Evolutionary conservation across 225 moss, liverwort and hornwort genomes (phyloP).

Genomic region (Sphagnum tenellum): DNA sequence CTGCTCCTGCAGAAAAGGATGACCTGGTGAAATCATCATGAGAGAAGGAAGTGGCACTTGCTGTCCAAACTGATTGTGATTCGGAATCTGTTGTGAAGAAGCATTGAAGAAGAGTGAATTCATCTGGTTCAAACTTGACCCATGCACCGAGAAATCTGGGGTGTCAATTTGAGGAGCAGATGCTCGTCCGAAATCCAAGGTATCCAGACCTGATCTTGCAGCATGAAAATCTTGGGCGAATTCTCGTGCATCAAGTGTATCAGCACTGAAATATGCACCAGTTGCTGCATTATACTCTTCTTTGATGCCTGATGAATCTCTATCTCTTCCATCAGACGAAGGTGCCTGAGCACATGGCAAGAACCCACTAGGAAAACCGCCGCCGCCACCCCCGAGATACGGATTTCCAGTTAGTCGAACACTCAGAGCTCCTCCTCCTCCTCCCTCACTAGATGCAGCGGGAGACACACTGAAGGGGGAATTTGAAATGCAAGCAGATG

Average conservation of each 20-base stretch:
- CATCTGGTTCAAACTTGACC: conserved; percentile 45
- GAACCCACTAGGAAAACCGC: conserved; percentile 60
- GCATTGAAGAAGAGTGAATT: conserved; percentile 74
- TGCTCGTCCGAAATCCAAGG: neutral
- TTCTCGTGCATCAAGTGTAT: conserved; percentile 69
- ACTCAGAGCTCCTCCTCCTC: conserved; percentile 30
- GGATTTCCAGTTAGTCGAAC: conserved; percentile 62
- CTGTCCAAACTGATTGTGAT: conserved; percentile 50
- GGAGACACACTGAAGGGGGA: conserved; percentile 61
- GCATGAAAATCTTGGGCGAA: conserved; percentile 34
- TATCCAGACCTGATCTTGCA: conserved; percentile 22
- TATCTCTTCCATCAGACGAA: conserved; percentile 45
- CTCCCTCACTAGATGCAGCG: conserved; percentile 90
- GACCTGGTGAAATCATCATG: conserved; percentile 75
- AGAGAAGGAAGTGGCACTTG: conserved; percentile 65
- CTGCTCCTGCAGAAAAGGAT: conserved; percentile 86
- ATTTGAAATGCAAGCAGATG: conserved; percentile 51
- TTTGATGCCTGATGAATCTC: conserved; percentile 40
- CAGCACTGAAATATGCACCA: conserved; percentile 75
- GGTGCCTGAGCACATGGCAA: conserved; percentile 34
- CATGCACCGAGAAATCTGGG: conserved; percentile 25
- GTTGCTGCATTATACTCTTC: conserved; percentile 60
- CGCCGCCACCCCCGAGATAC: conserved; percentile 17
- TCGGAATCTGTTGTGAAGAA: conserved; percentile 12
- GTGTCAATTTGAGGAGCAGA: conserved; percentile 16